These are phyloP conservation scores for Artemisia annua DNA, from an alignment of 129 eudicot species.

Conservation along the genomic window DNA sequence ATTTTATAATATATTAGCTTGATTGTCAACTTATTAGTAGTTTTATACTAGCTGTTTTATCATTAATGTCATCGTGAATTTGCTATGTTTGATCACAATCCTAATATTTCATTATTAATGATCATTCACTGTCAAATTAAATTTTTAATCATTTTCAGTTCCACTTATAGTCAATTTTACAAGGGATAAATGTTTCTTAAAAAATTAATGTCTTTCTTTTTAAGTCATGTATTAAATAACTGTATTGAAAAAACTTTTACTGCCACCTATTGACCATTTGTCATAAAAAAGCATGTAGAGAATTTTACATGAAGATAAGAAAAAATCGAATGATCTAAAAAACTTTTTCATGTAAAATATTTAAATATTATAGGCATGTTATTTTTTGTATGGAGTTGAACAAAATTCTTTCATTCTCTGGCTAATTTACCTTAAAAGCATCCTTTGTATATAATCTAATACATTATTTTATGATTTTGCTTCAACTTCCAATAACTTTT, in stretches of 20 bases:
- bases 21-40: not conserved
- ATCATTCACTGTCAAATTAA: no score
- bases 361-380: slow-evolving; percentile 37
- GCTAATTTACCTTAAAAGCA: slow-evolving; percentile 37
- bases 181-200: no score
- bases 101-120: no score
- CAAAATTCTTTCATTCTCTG: slow-evolving; percentile 40
- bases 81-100: no score
- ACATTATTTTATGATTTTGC: slow-evolving; percentile 21
- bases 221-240: no score
- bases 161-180: no score
- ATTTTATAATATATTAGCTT: not conserved
- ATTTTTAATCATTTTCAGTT: no score
- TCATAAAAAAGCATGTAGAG: not conserved
- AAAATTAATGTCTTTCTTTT: no score
- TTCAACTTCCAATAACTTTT: slow-evolving; percentile 41
- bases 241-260: no score
- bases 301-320: not conserved
- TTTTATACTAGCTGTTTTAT: no score
- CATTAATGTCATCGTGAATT: no score
- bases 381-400: slow-evolving; percentile 35
- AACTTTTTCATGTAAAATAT: slow-evolving; percentile 8
- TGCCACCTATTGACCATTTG: not conserved
- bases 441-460: slow-evolving; percentile 13
- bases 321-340: slow-evolving; percentile 5